These are phyloP conservation scores for Ustilaginoidea virens DNA, from an alignment of 2,329 filamentous ascomycete genomes.

Conservation along the genomic window DNA sequence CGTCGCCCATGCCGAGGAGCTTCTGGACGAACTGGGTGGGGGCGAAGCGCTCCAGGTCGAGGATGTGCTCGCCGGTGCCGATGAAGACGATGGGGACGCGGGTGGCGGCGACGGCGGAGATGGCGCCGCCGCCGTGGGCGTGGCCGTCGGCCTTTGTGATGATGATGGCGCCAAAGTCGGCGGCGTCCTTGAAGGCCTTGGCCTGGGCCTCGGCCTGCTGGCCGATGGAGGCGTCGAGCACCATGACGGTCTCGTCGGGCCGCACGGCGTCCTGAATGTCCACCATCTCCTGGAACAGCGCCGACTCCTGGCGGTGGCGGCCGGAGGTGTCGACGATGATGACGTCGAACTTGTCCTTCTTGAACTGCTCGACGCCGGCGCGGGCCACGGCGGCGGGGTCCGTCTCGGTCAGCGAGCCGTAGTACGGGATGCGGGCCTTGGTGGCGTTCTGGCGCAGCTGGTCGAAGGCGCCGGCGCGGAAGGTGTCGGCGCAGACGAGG, in stretches of 20 bases:
- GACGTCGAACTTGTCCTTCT: constrained; percentile 94
- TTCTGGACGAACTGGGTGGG: constrained; percentile 90
- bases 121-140: constrained; percentile 88
- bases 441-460: constrained; percentile 98
- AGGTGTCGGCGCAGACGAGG: constrained; percentile 93
- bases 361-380: constrained; percentile 98
- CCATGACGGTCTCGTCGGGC: constrained; percentile 96
- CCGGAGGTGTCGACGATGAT: constrained; percentile 98
- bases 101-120: constrained; percentile 91
- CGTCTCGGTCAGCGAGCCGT: constrained; percentile 88
- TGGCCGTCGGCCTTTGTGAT: constrained; percentile 98
- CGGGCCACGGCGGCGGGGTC: constrained; percentile 85
- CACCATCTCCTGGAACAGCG: constrained; percentile 93
- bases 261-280: constrained; percentile 85
- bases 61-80: constrained; percentile 92
- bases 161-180: constrained; percentile 95
- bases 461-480: constrained; percentile 95
- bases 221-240: constrained; percentile 89
- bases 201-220: constrained; percentile 91
- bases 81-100: constrained; percentile 96
- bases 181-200: constrained; percentile 91
- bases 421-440: constrained; percentile 98
- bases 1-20: constrained; percentile 91
- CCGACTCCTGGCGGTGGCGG: constrained; percentile 84
- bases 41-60: constrained; percentile 85